These are phyloP conservation scores for Aspergillus pseudoterreus DNA, from an alignment of 2,329 filamentous ascomycete species.

Conservation along the genomic window DNA sequence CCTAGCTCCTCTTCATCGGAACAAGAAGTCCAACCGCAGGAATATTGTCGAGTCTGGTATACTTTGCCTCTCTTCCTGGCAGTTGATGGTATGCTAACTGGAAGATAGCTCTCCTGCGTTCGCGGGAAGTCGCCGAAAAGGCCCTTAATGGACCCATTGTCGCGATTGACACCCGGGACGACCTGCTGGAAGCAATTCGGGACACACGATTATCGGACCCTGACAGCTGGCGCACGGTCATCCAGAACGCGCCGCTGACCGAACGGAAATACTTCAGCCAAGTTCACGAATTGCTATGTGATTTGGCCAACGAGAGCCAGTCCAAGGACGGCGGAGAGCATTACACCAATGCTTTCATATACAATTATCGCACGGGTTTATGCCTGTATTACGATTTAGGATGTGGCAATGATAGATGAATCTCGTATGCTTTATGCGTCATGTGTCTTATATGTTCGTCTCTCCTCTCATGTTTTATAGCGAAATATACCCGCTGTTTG, in stretches of 20 bases:
- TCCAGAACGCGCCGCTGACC: constrained; percentile 70
- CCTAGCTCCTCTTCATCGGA: constrained; percentile 75
- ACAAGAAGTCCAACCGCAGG: constrained; percentile 87
- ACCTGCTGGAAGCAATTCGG: constrained; percentile 71
- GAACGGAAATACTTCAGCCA: constrained; percentile 82
- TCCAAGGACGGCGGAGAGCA: constrained; percentile 47
- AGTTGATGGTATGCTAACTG: constrained; percentile 12
- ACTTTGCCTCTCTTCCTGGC: constrained; percentile 36
- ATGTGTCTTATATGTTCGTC: constrained; percentile 11
- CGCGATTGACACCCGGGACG: constrained; percentile 83
- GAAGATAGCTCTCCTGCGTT: constrained; percentile 47
- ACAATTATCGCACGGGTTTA: constrained; percentile 81
- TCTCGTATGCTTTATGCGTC: constrained; percentile 11
- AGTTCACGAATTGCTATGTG: constrained; percentile 69
- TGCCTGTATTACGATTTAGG: constrained; percentile 82
- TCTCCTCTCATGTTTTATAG: constrained; percentile 13
- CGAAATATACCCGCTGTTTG: constrained; percentile 19
- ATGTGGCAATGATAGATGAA: constrained; percentile 15
- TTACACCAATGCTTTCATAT: constrained; percentile 75
- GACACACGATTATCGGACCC: constrained; percentile 72
- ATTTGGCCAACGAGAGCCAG: constrained; percentile 53
- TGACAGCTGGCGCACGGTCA: constrained; percentile 78
- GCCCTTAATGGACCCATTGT: constrained; percentile 76
- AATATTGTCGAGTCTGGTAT: constrained; percentile 80
- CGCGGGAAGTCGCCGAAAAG: constrained; percentile 62